These are phyloP conservation scores for Spathaspora sp. DNA, from an alignment of 805 yeast genomes.

Conservation along the genomic window DNA sequence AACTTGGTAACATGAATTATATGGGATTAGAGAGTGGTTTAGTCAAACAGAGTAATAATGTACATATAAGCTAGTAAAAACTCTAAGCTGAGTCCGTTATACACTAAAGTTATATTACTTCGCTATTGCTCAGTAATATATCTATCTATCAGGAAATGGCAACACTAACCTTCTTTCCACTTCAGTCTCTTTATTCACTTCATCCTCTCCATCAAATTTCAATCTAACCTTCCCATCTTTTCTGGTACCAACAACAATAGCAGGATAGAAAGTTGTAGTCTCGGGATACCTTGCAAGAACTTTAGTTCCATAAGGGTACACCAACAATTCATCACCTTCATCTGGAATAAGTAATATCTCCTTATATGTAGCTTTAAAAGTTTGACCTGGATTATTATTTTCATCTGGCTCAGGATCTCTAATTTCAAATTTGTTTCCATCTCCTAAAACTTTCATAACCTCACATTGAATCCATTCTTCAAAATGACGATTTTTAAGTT, in stretches of 20 bases:
- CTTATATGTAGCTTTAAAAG: constrained; percentile 77
- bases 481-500: constrained; percentile 62
- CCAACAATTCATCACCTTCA: constrained; percentile 38
- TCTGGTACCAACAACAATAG: constrained; percentile 77
- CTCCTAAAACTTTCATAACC: constrained; percentile 71
- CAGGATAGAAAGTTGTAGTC: constrained; percentile 94
- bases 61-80: no score
- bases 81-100: no score
- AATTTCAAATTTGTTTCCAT: constrained; percentile 79
- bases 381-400: constrained; percentile 79
- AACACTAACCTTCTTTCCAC: constrained; percentile 82
- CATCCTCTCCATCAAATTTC: constrained; percentile 95
- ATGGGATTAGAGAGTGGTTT: no score
- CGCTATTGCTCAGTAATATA: not conserved
- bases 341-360: constrained; percentile 73
- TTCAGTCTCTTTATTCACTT: constrained; percentile 90
- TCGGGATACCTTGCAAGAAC: constrained; percentile 96
- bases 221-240: constrained; percentile 75
- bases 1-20: no score
- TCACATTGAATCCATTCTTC: constrained; percentile 98
- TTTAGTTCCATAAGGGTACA: constrained; percentile 70
- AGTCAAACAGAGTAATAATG: no score
- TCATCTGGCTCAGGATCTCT: constrained; percentile 98
- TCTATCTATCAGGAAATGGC: constrained; percentile 51
- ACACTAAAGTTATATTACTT: not conserved